Evolutionary conservation across 768 basidiomycete species (phyloP), one percentile per base, ranked within the genome.

Genomic region (Lepiota venenata): DNA sequence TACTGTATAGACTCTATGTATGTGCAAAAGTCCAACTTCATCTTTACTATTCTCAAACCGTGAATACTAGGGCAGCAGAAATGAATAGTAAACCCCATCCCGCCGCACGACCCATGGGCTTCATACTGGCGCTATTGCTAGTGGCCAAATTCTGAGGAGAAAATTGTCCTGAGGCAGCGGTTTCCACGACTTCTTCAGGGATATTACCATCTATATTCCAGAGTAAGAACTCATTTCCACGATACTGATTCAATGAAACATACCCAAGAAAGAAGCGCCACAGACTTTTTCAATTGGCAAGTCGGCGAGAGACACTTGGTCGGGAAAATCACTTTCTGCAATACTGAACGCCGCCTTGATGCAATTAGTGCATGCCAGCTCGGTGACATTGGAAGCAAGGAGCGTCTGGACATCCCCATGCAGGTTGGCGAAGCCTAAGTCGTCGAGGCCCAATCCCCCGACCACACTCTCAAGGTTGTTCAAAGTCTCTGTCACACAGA

Each of bases 401-500:
- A 71, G 52, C 22, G 61, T 66, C 52, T 65, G 60, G 35, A 64
- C 62, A 22, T 62, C 63, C 27, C 48, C 52, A 37, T 55, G 48
- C 21, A 63, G 45, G 54, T 47, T 61, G 22, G 47, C 42, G 39
- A 67, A 42, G 54, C 64, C 61, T 10, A 69, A 47, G 35, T 67
- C 63, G 51, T 59, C 54, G 36, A 69, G 35, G 15, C 53, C 61
- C 39, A 76, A 52, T 16, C 62, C 60, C 3, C 73, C 73, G 43
- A 69, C 63, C n/a, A 69, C 51, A 20, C 56, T 56, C 63, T 86
- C 74, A 12, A 85, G 47, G 57, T 69, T 74, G 40, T 63, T 71
- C 10, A 85, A 68, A n/a, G 72, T 61, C 61, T 83, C 75, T 5
- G 81, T 77, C 9, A 72, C 67, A 60, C 85, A 87, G 38, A 84